These are phyloP conservation scores for Mycena rebaudengoi DNA, from an alignment of 768 basidiomycete species.

Conservation along the genomic window DNA sequence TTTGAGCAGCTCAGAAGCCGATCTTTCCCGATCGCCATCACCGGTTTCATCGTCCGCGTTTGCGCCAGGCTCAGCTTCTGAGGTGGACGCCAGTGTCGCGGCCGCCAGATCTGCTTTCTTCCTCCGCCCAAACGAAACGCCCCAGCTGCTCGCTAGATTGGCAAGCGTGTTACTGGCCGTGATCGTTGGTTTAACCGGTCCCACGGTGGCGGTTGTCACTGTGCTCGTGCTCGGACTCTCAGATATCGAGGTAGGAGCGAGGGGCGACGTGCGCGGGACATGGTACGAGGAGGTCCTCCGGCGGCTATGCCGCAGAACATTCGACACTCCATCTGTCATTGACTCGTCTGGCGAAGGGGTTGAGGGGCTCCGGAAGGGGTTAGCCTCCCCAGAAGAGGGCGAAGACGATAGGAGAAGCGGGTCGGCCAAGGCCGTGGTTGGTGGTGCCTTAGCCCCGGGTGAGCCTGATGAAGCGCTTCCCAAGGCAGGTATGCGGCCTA, in stretches of 20 bases:
- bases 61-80: constrained; percentile 27
- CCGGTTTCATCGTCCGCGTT: constrained; percentile 34
- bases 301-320: constrained; percentile 47
- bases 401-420: constrained; percentile 54
- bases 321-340: constrained; percentile 67
- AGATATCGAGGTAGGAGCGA: constrained; percentile 38
- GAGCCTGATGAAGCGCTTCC: constrained; percentile 55
- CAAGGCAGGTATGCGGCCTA: constrained; percentile 67
- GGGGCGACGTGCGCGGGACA: constrained; percentile 57
- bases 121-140: constrained; percentile 68
- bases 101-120: constrained; percentile 48
- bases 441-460: constrained; percentile 62
- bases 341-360: constrained; percentile 72
- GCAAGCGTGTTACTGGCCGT: constrained; percentile 63
- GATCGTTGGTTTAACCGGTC: constrained; percentile 38
- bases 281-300: constrained; percentile 71
- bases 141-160: constrained; percentile 71
- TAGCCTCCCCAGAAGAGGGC: constrained; percentile 51
- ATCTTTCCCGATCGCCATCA: constrained; percentile 27
- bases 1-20: constrained; percentile 52
- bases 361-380: constrained; percentile 48
- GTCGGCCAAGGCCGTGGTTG: constrained; percentile 75
- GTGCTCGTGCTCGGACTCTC: constrained; percentile 36
- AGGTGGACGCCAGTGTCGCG: constrained; percentile 35
- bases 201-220: constrained; percentile 37